Base-by-base conservation (phyloP, 2,329 filamentous ascomycete species). In the Botrytis tulipae region DNA sequence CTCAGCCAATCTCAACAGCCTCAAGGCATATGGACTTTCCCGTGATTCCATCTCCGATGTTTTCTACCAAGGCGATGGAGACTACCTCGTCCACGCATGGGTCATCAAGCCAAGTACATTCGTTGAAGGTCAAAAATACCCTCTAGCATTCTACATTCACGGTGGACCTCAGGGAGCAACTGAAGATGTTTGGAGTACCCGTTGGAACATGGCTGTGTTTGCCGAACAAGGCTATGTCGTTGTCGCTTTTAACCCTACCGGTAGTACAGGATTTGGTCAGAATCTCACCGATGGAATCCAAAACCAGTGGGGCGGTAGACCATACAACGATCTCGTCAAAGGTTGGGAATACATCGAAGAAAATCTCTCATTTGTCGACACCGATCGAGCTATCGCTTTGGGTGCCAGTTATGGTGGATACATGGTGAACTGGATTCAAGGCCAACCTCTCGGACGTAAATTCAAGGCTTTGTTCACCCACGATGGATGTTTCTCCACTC, bases 351-450 rank as follows among this genome's bases (percentile, higher is more conserved):
- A 92, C 81, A 86, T 97, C 63, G 86, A 87, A 75, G 82, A 87
- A 46, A 85, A 91, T 72, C 81, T 94, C 77, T 80, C 84, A 1
- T 92, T 90, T 76, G 87, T 93, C 51, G 92, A 95, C 79, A 91
- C 88, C 0, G 81, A 84, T 9, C 86, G 88, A 18, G 89, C 91
- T 2, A 91, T 95, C 1, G 92, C 91, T 1, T 83, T 93, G 0
- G 93, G 92, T 12, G 92, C 91, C 1, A 90, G 87, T 20, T 93
- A 92, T 77, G 91, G 91, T 46, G 91, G 91, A 20, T 92, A 89
- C 78, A 92, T 93, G 91, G 89, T 92, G 76, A 92, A 96, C 81
- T 97, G 94, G 93, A 93, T 97, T 78, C 93, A 97, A 82, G 94
- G 94, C 20, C 91, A 95, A 75, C 87, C 89, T 1, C 87, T 97